Percentiles rank a stretch among this genome's conserved stretches.
Evolutionary conservation across 495 filamentous ascomycete species (phyloP).

Genomic region (Tuber calosporum): DNA sequence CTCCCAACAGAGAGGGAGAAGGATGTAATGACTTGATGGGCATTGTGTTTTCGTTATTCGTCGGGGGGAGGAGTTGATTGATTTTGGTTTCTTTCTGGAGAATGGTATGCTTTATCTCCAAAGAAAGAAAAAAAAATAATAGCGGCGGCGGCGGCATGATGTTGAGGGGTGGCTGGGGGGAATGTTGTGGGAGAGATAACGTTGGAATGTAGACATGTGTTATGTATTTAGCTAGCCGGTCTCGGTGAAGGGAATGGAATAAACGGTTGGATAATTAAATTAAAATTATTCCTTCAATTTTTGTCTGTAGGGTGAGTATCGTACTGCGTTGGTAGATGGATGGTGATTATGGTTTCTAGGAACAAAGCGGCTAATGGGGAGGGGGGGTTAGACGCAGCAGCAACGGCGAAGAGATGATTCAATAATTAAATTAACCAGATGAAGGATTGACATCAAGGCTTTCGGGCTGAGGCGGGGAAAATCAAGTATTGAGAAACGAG

Average conservation of each 20-base stretch:
- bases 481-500: not conserved
- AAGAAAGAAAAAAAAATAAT: conserved; percentile 21
- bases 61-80: conserved; percentile 11
- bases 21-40: conserved; percentile 33
- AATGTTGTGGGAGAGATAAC: not conserved
- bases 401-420: not conserved
- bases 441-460: not conserved
- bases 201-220: conserved; percentile 4
- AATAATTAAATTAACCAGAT: no score
- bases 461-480: not conserved
- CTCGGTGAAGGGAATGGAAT: not conserved
- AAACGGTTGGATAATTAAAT: not conserved
- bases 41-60: conserved; percentile 6
- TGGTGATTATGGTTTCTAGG: not conserved
- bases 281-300: not conserved
- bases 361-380: not conserved
- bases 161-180: not conserved
- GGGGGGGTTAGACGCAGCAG: not conserved
- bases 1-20: conserved; percentile 5
- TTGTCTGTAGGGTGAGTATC: not conserved
- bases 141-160: not conserved
- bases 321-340: not conserved
- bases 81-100: conserved; percentile 20
- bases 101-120: conserved; percentile 28
- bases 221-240: conserved; percentile 1